phyloP scores from a whole-genome alignment of 164 flowering plant species.

The Annona cherimola region DNA sequence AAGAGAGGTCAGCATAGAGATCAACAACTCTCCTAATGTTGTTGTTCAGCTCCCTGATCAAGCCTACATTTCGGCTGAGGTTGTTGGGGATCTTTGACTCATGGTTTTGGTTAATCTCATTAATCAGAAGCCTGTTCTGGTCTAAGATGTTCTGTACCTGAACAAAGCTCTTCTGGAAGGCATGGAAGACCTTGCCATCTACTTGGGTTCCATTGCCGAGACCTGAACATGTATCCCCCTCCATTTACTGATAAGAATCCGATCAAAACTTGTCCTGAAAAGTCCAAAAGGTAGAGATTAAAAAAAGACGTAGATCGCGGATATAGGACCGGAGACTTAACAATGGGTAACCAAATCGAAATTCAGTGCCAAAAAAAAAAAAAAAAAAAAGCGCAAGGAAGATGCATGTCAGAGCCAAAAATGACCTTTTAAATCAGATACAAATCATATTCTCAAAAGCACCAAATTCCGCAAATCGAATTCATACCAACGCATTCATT shows the following conservation, averaged over 20 bases:
- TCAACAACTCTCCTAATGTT: slow-evolving; percentile 74
- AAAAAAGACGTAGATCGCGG: neutral
- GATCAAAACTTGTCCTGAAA: slow-evolving; percentile 10
- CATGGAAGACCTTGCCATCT: slow-evolving; percentile 53
- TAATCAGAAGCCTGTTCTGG: slow-evolving; percentile 57
- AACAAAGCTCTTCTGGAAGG: slow-evolving; percentile 48
- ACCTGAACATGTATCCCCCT: slow-evolving; percentile 50
- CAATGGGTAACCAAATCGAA: neutral
- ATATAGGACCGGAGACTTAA: neutral
- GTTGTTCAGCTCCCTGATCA: slow-evolving; percentile 79
- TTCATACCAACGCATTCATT: too few relatives aligned
- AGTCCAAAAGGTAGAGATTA: neutral
- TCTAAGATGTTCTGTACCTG: slow-evolving; percentile 14
- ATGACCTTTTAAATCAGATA: too few relatives aligned
- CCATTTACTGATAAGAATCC: slow-evolving; percentile 7
- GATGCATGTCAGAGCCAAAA: neutral
- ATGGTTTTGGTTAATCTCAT: slow-evolving; percentile 82
- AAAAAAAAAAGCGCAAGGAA: neutral
- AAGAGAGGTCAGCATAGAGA: slow-evolving; percentile 67
- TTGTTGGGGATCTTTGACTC: slow-evolving; percentile 70
- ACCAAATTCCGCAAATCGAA: too few relatives aligned
- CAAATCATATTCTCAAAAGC: too few relatives aligned
- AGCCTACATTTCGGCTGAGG: slow-evolving; percentile 60
- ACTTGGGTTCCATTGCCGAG: slow-evolving; percentile 47
- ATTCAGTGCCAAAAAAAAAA: neutral